Evolutionary conservation across 768 basidiomycete genomes (phyloP).

Genomic region (Tricholoma hemisulphureum): DNA sequence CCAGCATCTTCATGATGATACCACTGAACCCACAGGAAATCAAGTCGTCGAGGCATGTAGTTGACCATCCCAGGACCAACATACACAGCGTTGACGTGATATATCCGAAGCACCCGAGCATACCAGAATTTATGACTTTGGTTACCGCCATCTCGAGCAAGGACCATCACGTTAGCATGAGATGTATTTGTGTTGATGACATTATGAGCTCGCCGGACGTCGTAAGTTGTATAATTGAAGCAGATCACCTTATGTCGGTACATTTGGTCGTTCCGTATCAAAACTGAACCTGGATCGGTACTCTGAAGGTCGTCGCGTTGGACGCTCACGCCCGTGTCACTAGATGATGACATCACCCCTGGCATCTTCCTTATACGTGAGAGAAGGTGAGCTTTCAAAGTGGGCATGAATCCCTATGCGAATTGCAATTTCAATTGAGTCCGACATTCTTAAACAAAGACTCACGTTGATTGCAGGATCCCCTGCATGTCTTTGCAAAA

Average conservation of each 20-base stretch:
- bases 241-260: no score
- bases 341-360: no score
- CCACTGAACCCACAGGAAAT: slow-evolving; percentile 34
- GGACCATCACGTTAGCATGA: no score
- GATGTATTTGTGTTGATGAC: no score
- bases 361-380: not conserved
- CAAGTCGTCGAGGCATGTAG: slow-evolving; percentile 12
- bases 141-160: no score
- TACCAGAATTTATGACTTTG: slow-evolving; percentile 28
- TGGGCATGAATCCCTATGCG: not conserved
- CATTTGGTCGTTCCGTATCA: no score
- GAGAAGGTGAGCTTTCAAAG: not conserved
- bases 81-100: slow-evolving; percentile 25
- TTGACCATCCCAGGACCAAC: not conserved
- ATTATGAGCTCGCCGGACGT: no score
- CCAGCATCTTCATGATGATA: slow-evolving; percentile 5
- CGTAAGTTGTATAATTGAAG: no score
- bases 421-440: not conserved
- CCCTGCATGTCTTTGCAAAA: not conserved
- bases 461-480: not conserved
- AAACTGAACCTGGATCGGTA: no score
- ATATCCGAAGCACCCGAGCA: slow-evolving; percentile 24
- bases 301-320: no score
- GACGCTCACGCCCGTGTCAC: no score
- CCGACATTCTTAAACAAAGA: no score